Base-by-base conservation (phyloP, 306 rosid species). In the Rosa lucieae region DNA sequence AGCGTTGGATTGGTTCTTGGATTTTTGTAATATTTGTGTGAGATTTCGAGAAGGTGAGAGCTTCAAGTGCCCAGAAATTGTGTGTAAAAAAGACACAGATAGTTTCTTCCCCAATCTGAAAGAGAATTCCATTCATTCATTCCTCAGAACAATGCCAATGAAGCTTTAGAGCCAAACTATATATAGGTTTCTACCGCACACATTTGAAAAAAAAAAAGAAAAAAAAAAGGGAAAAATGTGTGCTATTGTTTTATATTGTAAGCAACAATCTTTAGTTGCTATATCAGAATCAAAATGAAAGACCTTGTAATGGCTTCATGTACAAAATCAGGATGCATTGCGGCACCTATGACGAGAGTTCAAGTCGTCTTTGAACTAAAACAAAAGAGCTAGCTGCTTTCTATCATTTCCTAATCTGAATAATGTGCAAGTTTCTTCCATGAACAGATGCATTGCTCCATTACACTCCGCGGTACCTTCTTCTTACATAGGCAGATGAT, bases 401-500 rank as follows among this genome's bases (percentile, higher is more conserved):
- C 51, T 40, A 10, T 21, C 39, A 11, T 21, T 70, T 44, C 75
- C 59, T 47, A 3, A 43, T 26, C 43, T 26, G 52, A n/a, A 69
- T 39, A 18, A 39, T 20, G 0, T 10, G 73, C 37, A 43, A 68
- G 72, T 43, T 68, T 43, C 35, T 68, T 40, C 74, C 12, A 8
- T 55, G 18, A 75, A 59, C 40, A 77, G 70, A 59, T 14, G 6
- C 43, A 46, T 43, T 8, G 43, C 12, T 46, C 44, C 5, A 75
- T 21, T 1, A 23, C 23, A 6, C n/a, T 15, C 40, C 4, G 17
- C 68, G 5, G 1, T 40, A 21, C 88, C 87, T 81, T 82, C 83
- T 90, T 86, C 80, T 89, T 71, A 14, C 21, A 3, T 37, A 7
- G 12, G 91, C 82, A 72, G 91, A 87, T 12, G 92, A 85, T 29